phyloP scores from a whole-genome alignment of 345 rosid species.

The Arabidopsis arenosa region DNA sequence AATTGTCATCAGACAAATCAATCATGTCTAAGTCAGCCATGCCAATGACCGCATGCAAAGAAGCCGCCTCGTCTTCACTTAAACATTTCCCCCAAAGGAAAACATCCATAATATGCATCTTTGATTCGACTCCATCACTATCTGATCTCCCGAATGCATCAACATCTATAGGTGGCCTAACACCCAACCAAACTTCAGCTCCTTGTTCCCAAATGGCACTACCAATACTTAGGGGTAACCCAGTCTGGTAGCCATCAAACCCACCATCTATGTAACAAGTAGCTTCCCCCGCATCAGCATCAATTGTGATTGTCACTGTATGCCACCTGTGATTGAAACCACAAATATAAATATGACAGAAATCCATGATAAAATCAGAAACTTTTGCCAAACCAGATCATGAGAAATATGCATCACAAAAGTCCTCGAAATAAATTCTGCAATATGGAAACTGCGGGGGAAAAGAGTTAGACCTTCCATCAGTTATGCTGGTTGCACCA shows the following conservation, averaged over 20 bases:
- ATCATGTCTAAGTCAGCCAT: conserved; percentile 73
- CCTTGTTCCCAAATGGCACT: conserved; percentile 87
- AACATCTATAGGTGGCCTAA: conserved; percentile 88
- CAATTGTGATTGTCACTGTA: conserved; percentile 93
- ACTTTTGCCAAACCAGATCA: not conserved
- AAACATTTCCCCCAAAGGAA: conserved; percentile 98
- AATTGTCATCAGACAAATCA: conserved; percentile 88
- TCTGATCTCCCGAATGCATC: conserved; percentile 99
- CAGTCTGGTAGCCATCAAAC: conserved; percentile 87
- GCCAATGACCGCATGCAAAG: conserved; percentile 82
- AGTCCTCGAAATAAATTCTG: not conserved
- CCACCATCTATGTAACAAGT: conserved; percentile 98
- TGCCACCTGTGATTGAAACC: conserved; percentile 80
- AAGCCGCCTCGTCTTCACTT: conserved; percentile 87
- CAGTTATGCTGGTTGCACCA: conserved; percentile 97
- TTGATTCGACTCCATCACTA: conserved; percentile 98
- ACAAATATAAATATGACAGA: conserved; percentile 23
- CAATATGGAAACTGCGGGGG: conserved; percentile 20
- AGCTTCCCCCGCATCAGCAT: conserved; percentile 93
- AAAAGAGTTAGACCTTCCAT: conserved; percentile 78
- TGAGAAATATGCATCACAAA: conserved; percentile 26
- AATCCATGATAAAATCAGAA: not conserved
- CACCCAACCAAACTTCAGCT: conserved; percentile 93
- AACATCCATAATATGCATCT: conserved; percentile 99
- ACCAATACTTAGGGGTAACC: conserved; percentile 66